A percentile compares a stretch with the other conserved stretches of the same genome.
phyloP scores from a whole-genome alignment of 805 yeast genomes.

The Cyberlindnera misumaiensis region DNA sequence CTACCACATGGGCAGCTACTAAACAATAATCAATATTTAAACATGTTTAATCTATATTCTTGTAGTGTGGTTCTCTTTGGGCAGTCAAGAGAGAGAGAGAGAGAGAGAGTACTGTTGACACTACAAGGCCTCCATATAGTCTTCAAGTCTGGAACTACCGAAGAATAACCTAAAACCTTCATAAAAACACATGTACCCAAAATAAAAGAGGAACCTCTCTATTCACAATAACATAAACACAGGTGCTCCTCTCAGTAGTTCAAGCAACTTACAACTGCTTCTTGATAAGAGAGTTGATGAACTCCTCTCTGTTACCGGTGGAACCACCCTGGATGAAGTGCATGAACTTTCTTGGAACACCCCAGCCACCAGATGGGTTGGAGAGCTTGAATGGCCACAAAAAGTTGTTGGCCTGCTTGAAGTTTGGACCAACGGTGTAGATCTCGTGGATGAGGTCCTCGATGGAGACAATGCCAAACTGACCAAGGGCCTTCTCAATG shows the following conservation, averaged over 20 bases:
- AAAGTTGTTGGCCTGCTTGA: slow-evolving; percentile 98
- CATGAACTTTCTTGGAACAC: slow-evolving; percentile 93
- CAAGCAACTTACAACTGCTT: slow-evolving; percentile 25
- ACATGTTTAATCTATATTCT: too few species aligned
- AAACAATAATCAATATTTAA: too few species aligned
- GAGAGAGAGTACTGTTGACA: too few species aligned
- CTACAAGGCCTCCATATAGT: too few species aligned
- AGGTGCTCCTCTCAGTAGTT: slow-evolving; percentile 4
- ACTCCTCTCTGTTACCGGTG: slow-evolving; percentile 96
- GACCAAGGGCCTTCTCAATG: slow-evolving; percentile 82
- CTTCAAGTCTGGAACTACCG: too few species aligned
- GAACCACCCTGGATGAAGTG: slow-evolving; percentile 98
- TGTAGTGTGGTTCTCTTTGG: too few species aligned
- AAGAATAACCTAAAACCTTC: neutral
- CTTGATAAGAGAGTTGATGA: slow-evolving; percentile 88
- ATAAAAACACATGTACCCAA: neutral
- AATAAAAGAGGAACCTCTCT: slow-evolving; percentile 8
- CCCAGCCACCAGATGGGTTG: slow-evolving; percentile 97
- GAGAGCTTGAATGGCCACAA: slow-evolving; percentile 97
- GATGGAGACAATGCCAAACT: slow-evolving; percentile 85
- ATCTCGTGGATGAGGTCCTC: slow-evolving; percentile 96
- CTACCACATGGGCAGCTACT: slow-evolving; percentile 1
- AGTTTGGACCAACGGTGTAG: slow-evolving; percentile 95
- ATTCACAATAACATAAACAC: slow-evolving; percentile 8
- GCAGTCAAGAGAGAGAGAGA: too few species aligned